phyloP scores from a whole-genome alignment of 2,329 filamentous ascomycete genomes.

The Nigrograna mackinnonii region DNA sequence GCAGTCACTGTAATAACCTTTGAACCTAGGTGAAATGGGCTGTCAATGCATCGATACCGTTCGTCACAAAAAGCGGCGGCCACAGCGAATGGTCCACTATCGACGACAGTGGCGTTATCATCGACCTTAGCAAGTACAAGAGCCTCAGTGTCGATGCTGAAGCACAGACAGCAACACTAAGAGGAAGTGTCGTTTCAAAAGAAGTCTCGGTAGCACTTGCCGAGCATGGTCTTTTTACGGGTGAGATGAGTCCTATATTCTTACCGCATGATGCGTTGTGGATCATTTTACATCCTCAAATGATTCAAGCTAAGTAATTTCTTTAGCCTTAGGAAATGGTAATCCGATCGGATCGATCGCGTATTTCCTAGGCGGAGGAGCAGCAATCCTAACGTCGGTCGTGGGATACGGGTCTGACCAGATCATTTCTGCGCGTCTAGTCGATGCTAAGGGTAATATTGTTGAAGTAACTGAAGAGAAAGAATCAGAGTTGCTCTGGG shows the following conservation, averaged over 20 bases:
- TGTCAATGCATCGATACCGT: background rate
- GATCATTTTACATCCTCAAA: too few relatives aligned
- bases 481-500: conserved; percentile 1
- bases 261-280: too few relatives aligned
- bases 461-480: conserved; percentile 1
- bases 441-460: conserved; percentile 1
- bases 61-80: conserved; percentile 1
- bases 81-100: background rate
- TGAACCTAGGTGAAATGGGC: background rate
- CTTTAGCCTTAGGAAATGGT: background rate
- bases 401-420: conserved; percentile 1
- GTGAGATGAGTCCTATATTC: too few relatives aligned
- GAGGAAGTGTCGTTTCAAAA: background rate
- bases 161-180: conserved; percentile 1
- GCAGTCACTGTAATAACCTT: too few relatives aligned
- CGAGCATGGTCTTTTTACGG: background rate
- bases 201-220: background rate
- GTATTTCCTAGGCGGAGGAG: conserved; percentile 3
- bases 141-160: background rate
- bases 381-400: background rate
- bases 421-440: background rate
- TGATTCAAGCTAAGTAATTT: too few relatives aligned
- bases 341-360: background rate
- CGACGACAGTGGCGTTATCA: conserved; percentile 1
- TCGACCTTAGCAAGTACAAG: conserved; percentile 1